Percentiles rank a stretch among this genome's conserved stretches.
Evolutionary conservation across 2,329 filamentous ascomycete species (phyloP).

Genomic region (Aspergillus unguis): DNA sequence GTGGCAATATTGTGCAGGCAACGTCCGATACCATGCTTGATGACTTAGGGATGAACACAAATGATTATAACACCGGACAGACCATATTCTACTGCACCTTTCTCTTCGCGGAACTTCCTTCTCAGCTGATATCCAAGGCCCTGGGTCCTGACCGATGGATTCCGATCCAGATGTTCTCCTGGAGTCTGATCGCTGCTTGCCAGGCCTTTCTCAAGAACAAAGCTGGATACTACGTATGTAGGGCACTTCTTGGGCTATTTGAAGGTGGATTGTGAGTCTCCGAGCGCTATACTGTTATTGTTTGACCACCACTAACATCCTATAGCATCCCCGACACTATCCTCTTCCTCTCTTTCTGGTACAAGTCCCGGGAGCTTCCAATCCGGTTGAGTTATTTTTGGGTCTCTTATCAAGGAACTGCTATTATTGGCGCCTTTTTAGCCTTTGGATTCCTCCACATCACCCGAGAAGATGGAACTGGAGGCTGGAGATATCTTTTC

Average conservation of each 20-base stretch:
- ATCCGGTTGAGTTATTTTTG: conserved; percentile 67
- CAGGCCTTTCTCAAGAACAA: conserved; percentile 52
- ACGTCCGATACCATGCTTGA: conserved; percentile 59
- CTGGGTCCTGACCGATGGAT: conserved; percentile 60
- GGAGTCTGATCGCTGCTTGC: conserved; percentile 52
- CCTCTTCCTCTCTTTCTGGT: conserved; percentile 69
- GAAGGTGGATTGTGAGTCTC: conserved; percentile 59
- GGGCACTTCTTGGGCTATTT: conserved; percentile 49
- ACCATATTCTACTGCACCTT: conserved; percentile 39
- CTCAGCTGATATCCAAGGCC: conserved; percentile 59
- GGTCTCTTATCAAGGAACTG: conserved; percentile 56
- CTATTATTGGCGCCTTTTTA: conserved; percentile 48
- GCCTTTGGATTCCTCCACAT: conserved; percentile 46
- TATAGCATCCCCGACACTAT: conserved; percentile 43
- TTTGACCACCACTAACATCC: conserved; percentile 5
- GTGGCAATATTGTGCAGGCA: conserved; percentile 61
- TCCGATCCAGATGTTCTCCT: conserved; percentile 56
- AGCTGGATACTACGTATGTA: conserved; percentile 40
- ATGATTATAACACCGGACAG: conserved; percentile 45
- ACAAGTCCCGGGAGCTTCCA: conserved; percentile 67
- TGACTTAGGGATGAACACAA: conserved; percentile 48
- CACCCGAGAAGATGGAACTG: conserved; percentile 31
- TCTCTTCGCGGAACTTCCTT: conserved; percentile 55
- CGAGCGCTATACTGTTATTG: conserved; percentile 24
- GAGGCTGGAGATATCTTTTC: conserved; percentile 46